These are phyloP conservation scores for Quercus phellos DNA, from an alignment of 331 rosid species.

Conservation along the genomic window DNA sequence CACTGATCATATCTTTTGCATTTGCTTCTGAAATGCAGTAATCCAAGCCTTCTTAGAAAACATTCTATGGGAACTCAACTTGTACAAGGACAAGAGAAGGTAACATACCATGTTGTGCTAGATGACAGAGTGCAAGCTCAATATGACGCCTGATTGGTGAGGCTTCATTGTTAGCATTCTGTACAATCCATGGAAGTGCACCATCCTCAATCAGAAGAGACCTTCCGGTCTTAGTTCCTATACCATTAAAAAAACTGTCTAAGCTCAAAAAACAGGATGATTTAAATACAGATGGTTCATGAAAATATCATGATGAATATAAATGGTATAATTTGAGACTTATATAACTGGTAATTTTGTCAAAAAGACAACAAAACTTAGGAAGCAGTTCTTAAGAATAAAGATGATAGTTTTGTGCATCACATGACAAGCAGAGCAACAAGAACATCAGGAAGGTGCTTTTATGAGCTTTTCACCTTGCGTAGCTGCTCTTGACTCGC, in stretches of 20 bases:
- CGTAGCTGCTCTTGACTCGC: constrained; percentile 89
- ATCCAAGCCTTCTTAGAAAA: constrained; percentile 19
- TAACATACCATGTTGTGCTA: constrained; percentile 84
- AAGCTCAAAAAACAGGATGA: background rate
- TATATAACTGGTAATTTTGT: background rate
- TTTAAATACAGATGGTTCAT: background rate
- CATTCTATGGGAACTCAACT: constrained; percentile 5
- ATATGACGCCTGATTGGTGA: constrained; percentile 85
- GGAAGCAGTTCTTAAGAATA: background rate
- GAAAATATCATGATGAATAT: background rate
- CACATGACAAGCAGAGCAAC: background rate
- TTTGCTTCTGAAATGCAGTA: constrained; percentile 65
- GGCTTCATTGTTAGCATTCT: constrained; percentile 90
- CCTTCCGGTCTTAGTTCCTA: constrained; percentile 78
- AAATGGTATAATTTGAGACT: background rate
- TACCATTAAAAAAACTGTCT: constrained; percentile 16
- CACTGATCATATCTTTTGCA: constrained; percentile 85
- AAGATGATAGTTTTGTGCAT: background rate
- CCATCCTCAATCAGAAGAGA: constrained; percentile 94
- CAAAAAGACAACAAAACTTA: constrained; percentile 4
- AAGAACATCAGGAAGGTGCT: background rate
- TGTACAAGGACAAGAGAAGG: background rate
- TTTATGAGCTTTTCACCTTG: constrained; percentile 56
- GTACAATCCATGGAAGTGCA: constrained; percentile 95
- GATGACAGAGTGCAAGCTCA: constrained; percentile 96